These are phyloP conservation scores for Axilococcus clingmanii DNA, from an alignment of 139 green algal genomes.

Conservation along the genomic window DNA sequence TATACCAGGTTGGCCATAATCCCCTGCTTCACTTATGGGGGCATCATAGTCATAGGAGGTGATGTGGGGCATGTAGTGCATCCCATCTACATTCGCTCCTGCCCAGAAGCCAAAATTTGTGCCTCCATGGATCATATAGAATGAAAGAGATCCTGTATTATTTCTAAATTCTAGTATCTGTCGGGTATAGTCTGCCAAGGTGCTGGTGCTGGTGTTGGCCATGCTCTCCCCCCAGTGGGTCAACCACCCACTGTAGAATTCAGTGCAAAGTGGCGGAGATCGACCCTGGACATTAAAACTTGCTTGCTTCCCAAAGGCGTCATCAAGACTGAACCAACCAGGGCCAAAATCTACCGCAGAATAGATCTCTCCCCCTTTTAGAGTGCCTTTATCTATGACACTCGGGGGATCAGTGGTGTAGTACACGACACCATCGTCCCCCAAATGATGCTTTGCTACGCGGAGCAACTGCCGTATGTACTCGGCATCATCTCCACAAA, in stretches of 20 bases:
- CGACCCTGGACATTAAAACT: conserved; percentile 30
- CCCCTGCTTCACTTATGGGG: conserved; percentile 40
- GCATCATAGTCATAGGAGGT: conserved; percentile 52
- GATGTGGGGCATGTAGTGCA: conserved; percentile 31
- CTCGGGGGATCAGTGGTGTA: conserved; percentile 30
- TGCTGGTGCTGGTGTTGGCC: conserved; percentile 33
- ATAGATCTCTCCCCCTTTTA: background rate
- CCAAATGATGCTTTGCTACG: conserved; percentile 18
- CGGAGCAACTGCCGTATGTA: conserved; percentile 34
- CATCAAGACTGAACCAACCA: conserved; percentile 15
- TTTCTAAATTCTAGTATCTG: conserved; percentile 32
- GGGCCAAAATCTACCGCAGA: conserved; percentile 47
- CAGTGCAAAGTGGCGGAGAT: conserved; percentile 35
- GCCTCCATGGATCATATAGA: conserved; percentile 58
- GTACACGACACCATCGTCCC: conserved; percentile 26
- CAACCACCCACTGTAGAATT: conserved; percentile 64
- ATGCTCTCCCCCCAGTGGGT: conserved; percentile 53
- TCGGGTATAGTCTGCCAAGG: conserved; percentile 4
- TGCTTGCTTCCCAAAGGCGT: conserved; percentile 31
- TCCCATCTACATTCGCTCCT: conserved; percentile 20
- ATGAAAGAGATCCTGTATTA: conserved; percentile 34
- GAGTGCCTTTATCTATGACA: background rate
- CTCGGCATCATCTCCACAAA: conserved; percentile 25
- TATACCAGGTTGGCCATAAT: conserved; percentile 41
- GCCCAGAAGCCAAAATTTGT: conserved; percentile 44